Percentiles rank a stretch among this genome's conserved stretches.
These are phyloP conservation scores for Dalbergia cochinchinensis DNA, from an alignment of 306 rosid genomes.

Conservation along the genomic window DNA sequence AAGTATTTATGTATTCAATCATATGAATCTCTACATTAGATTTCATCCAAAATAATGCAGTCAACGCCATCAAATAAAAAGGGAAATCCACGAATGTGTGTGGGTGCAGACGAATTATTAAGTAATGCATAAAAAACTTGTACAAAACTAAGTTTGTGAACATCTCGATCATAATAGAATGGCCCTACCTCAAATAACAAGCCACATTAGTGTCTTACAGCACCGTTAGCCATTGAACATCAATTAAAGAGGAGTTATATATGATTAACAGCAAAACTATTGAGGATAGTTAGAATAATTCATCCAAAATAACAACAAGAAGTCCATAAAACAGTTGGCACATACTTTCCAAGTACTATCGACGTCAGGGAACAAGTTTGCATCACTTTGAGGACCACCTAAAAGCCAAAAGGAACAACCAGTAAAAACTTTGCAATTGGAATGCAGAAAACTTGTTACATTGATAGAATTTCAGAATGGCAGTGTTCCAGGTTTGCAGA, in stretches of 20 bases:
- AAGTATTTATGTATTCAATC: constrained; percentile 22
- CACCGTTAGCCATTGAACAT: constrained; percentile 3
- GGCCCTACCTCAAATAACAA: constrained; percentile 16
- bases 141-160: constrained; percentile 13
- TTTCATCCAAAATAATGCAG: constrained; percentile 13
- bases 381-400: constrained; percentile 81
- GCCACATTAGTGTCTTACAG: constrained; percentile 14
- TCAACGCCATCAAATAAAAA: constrained; percentile 8
- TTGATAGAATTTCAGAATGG: constrained; percentile 12
- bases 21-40: background rate
- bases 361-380: constrained; percentile 77
- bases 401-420: constrained; percentile 40
- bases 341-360: constrained; percentile 96
- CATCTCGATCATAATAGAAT: constrained; percentile 8
- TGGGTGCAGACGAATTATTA: background rate
- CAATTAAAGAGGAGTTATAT: constrained; percentile 2
- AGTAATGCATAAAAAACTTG: background rate
- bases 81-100: background rate
- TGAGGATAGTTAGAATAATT: constrained; percentile 13
- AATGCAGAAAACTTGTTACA: constrained; percentile 3
- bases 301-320: constrained; percentile 32
- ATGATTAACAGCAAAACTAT: constrained; percentile 21
- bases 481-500: constrained; percentile 17
- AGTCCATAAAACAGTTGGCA: constrained; percentile 40
- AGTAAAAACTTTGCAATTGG: constrained; percentile 26